Percentiles rank a stretch among this genome's conserved stretches.
Evolutionary conservation across 2,329 filamentous ascomycete genomes (phyloP).

Genomic region (Colletotrichum euphorbiae): DNA sequence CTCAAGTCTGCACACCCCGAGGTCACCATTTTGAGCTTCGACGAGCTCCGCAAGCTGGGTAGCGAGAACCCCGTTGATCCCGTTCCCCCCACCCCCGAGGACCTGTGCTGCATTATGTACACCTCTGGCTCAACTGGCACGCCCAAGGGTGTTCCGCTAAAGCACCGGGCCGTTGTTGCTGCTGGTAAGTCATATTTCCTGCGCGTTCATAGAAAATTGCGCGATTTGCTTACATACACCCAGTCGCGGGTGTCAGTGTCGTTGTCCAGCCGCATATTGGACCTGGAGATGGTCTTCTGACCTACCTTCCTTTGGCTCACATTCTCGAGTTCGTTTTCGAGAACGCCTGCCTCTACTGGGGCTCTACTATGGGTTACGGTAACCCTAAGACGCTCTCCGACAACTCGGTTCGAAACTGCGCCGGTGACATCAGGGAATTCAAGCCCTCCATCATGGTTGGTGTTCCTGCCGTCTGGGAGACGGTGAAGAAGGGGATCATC

Average conservation of each 20-base stretch:
- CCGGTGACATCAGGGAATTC: slow-evolving; percentile 88
- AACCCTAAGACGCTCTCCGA: slow-evolving; percentile 89
- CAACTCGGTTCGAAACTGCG: slow-evolving; percentile 83
- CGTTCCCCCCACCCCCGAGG: slow-evolving; percentile 76
- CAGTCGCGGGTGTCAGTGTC: slow-evolving; percentile 80
- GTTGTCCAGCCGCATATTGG: slow-evolving; percentile 83
- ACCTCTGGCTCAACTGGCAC: slow-evolving; percentile 86
- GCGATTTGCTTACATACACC: slow-evolving; percentile 25
- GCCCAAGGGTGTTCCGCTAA: slow-evolving; percentile 84
- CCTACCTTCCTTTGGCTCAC: slow-evolving; percentile 87
- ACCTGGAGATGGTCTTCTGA: slow-evolving; percentile 81
- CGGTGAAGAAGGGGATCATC: slow-evolving; percentile 90
- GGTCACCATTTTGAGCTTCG: slow-evolving; percentile 61
- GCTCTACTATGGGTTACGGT: slow-evolving; percentile 88
- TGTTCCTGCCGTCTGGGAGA: slow-evolving; percentile 91
- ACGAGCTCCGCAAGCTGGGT: slow-evolving; percentile 63
- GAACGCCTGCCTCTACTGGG: slow-evolving; percentile 86
- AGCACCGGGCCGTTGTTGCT: slow-evolving; percentile 79
- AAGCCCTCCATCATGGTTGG: slow-evolving; percentile 86
- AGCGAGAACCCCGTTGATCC: slow-evolving; percentile 75
- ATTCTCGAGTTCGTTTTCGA: slow-evolving; percentile 94
- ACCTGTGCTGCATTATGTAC: slow-evolving; percentile 79
- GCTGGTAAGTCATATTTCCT: slow-evolving; percentile 65
- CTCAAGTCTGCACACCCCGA: slow-evolving; percentile 56
- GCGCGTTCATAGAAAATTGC: slow-evolving; percentile 12